Conservation (phyloP, 2,329 filamentous ascomycete genomes). For the Grosmannia penicillata region DNA sequence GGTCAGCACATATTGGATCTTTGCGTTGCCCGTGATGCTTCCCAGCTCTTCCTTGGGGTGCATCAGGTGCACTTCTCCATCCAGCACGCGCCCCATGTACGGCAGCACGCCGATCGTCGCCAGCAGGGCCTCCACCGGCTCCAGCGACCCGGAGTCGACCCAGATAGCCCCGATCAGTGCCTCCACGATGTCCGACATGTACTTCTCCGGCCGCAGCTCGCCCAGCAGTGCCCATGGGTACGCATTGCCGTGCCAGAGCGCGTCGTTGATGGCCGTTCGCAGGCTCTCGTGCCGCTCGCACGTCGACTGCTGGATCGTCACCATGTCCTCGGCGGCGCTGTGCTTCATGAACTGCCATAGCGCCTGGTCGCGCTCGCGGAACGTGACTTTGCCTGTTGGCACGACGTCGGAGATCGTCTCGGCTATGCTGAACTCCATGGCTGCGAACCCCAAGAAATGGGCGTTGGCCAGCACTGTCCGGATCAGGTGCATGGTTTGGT, state of each 20-base stretch:
- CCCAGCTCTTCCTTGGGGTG: slow-evolving; percentile 59
- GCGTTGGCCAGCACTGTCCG: slow-evolving; percentile 67
- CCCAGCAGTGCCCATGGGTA: slow-evolving; percentile 71
- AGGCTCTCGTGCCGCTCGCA: slow-evolving; percentile 32
- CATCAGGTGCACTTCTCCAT: slow-evolving; percentile 37
- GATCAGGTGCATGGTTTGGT: slow-evolving; percentile 57
- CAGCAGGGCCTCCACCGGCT: slow-evolving; percentile 44
- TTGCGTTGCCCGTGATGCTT: slow-evolving; percentile 33
- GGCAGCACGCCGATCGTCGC: slow-evolving; percentile 48
- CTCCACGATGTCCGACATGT: slow-evolving; percentile 75
- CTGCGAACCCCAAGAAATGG: slow-evolving; percentile 63
- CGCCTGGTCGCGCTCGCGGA: slow-evolving; percentile 14
- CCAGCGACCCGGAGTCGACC: slow-evolving; percentile 57
- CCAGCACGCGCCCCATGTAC: slow-evolving; percentile 47
- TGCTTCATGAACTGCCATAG: slow-evolving; percentile 61
- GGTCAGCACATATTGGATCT: slow-evolving; percentile 37
- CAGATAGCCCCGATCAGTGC: slow-evolving; percentile 68
- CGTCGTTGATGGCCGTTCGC: slow-evolving; percentile 30
- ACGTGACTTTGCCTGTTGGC: not conserved
- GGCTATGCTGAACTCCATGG: slow-evolving; percentile 36
- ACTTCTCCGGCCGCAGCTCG: slow-evolving; percentile 54
- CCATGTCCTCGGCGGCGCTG: slow-evolving; percentile 28
- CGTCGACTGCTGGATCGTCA: slow-evolving; percentile 12
- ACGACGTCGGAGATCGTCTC: slow-evolving; percentile 11
- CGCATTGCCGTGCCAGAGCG: slow-evolving; percentile 29